Conservation (phyloP, 768 basidiomycete species). For the Suillus luteus region DNA sequence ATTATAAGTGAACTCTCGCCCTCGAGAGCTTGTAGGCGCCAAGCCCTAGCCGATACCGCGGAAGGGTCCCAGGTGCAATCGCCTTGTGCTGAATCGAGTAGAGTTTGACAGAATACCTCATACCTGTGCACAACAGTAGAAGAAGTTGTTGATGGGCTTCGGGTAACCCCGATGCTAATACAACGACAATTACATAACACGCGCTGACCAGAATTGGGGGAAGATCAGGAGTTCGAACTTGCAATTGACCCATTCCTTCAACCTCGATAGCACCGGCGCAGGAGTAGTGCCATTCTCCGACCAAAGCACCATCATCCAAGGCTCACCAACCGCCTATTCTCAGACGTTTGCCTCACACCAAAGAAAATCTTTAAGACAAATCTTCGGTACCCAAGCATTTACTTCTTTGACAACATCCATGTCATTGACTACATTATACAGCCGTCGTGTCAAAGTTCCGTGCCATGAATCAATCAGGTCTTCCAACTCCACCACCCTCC, state of each 20-base stretch:
- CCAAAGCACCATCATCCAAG: background rate
- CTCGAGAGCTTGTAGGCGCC: too few species aligned
- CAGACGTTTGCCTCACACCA: background rate
- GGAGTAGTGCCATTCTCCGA: background rate
- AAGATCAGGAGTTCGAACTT: background rate
- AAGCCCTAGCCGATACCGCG: too few species aligned
- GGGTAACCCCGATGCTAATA: too few species aligned
- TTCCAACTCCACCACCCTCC: constrained; percentile 26
- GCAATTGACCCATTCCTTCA: background rate
- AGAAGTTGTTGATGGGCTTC: too few species aligned
- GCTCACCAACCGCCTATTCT: background rate
- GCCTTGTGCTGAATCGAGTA: too few species aligned
- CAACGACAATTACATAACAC: too few species aligned
- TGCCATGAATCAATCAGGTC: constrained; percentile 30
- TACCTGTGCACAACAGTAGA: too few species aligned
- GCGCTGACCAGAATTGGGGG: background rate
- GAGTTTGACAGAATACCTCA: too few species aligned
- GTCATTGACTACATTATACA: background rate
- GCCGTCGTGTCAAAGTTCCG: background rate
- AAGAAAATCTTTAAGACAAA: background rate
- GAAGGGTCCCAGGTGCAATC: too few species aligned
- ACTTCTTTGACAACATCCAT: background rate
- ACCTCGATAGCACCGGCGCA: background rate
- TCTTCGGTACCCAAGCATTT: background rate
- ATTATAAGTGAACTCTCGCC: too few species aligned